Evolutionary conservation across 2,329 filamentous ascomycete genomes (phyloP), one percentile per base, ranked within the genome.

Genomic region (Cercospora sp.): DNA sequence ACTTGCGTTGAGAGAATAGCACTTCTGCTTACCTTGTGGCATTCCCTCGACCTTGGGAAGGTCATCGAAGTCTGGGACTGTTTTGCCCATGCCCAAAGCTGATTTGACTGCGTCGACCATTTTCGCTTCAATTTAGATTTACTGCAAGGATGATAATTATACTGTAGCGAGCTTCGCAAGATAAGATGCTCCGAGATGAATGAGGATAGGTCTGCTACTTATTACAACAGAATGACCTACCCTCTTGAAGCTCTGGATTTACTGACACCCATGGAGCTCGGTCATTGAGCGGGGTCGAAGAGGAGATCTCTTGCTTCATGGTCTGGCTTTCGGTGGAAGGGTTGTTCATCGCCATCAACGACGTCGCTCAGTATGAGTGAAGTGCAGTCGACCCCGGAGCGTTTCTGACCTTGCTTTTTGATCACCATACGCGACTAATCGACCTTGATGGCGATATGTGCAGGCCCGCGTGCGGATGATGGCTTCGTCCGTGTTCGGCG

Each of bases 41-140:
- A 81, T 81, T 18, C 77, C 78, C 49, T 80, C 71, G 30, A 81
- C 77, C 6, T 79, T 73, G 2, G 82, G 81, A 1, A 84, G 76
- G 18, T 78, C 74, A 63, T 81, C 78, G 61, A 83, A 83, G 26
- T 77, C 69, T 6, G 81, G 83, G 43, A 77, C 62, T 6, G 71
- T 74, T 7, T 74, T 65, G 26, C 55, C 55, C 75, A 77, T 75
- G 30, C 57, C 57, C 43, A 60, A 37, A 34, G 58, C 57, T 51
- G 63, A 66, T 24, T 60, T 61, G 18, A 66, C 58, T 51, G 63
- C 55, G 58, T 61, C 58, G 26, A 66, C 63, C 63, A 61, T 66
- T 66, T 55, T 66, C 18, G 55, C 40, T 61, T 32, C 40, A 34
- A 43, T 24, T 49, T 58, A 45, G 62, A 28, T 65, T 24, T 65